Conservation (phyloP, 495 filamentous ascomycete species). For the Xylaria grammica region DNA sequence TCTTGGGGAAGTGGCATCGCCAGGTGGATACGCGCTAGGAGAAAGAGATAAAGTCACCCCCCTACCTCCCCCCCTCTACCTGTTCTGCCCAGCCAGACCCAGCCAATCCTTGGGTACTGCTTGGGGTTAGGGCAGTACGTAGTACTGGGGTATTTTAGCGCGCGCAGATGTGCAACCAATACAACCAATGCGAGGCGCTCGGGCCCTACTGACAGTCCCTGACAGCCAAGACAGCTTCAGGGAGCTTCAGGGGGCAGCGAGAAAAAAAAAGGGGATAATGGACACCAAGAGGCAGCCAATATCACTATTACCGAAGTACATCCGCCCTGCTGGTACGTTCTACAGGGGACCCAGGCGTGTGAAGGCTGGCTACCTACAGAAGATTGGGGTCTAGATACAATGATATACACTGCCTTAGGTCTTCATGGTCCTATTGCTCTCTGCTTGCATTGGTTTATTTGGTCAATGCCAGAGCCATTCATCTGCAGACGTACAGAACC, state of each 20-base stretch:
- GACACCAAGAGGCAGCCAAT: background rate
- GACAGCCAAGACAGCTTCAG: slow-evolving; percentile 7
- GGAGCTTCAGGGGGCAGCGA: background rate
- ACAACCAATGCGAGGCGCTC: slow-evolving; percentile 24
- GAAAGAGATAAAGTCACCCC: slow-evolving; percentile 10
- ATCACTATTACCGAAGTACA: slow-evolving; percentile 20
- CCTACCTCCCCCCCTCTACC: too few relatives aligned
- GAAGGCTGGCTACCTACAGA: too few relatives aligned
- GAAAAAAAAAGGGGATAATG: background rate
- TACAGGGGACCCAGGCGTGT: background rate
- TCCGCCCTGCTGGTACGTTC: slow-evolving; percentile 11
- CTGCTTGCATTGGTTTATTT: too few relatives aligned
- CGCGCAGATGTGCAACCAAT: slow-evolving; percentile 14
- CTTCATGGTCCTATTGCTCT: too few relatives aligned
- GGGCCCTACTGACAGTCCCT: slow-evolving; percentile 13
- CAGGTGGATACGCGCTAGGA: slow-evolving; percentile 22
- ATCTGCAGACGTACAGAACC: too few relatives aligned
- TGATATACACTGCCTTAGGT: too few relatives aligned
- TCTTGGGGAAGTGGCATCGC: slow-evolving; percentile 23
- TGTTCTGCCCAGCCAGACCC: background rate
- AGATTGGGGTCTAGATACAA: background rate
- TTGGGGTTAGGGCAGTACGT: background rate
- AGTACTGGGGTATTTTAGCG: slow-evolving; percentile 21
- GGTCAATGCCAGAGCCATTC: too few relatives aligned
- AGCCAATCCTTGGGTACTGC: slow-evolving; percentile 21